Percentiles rank a stretch among this genome's conserved stretches.
phyloP scores from a whole-genome alignment of 352 stramenopile species.

The Phytophthora pini region DNA sequence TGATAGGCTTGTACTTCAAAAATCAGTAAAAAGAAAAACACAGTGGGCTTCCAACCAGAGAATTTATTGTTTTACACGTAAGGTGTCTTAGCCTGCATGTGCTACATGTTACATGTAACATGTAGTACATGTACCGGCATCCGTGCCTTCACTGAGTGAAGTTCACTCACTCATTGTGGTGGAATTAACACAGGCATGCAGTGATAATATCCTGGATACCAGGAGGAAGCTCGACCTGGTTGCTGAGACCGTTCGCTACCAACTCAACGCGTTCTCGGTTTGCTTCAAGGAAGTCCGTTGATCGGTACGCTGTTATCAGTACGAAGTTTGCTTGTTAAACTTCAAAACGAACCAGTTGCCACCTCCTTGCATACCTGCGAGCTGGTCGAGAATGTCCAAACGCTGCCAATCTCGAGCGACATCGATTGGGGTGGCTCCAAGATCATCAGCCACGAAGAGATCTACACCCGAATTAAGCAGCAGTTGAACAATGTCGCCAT shows the following conservation, averaged over 20 bases:
- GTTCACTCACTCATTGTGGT: neutral
- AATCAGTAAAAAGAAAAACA: too few species aligned
- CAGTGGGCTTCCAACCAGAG: conserved; percentile 12
- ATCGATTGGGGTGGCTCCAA: conserved; percentile 55
- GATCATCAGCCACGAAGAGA: conserved; percentile 58
- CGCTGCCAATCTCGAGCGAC: conserved; percentile 66
- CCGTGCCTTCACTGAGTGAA: too few species aligned
- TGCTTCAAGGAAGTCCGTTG: conserved; percentile 16
- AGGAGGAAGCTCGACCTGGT: conserved; percentile 27
- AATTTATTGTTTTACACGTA: neutral
- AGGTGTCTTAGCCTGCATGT: too few species aligned
- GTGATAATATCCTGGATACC: conserved; percentile 25
- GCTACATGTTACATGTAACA: too few species aligned
- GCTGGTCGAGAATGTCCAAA: conserved; percentile 52
- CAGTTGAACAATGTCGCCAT: conserved; percentile 51
- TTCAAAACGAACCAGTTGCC: neutral
- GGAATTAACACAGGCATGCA: conserved; percentile 24
- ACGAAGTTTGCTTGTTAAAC: neutral
- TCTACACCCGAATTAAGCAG: conserved; percentile 39
- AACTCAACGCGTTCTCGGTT: conserved; percentile 36
- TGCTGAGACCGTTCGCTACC: conserved; percentile 15
- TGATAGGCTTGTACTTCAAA: conserved; percentile 15
- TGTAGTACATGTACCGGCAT: too few species aligned
- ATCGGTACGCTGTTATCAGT: conserved; percentile 24
- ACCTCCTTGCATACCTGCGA: conserved; percentile 39